phyloP scores from a whole-genome alignment of 1,284 basidiomycete species.

The Psilocybe mexicana region DNA sequence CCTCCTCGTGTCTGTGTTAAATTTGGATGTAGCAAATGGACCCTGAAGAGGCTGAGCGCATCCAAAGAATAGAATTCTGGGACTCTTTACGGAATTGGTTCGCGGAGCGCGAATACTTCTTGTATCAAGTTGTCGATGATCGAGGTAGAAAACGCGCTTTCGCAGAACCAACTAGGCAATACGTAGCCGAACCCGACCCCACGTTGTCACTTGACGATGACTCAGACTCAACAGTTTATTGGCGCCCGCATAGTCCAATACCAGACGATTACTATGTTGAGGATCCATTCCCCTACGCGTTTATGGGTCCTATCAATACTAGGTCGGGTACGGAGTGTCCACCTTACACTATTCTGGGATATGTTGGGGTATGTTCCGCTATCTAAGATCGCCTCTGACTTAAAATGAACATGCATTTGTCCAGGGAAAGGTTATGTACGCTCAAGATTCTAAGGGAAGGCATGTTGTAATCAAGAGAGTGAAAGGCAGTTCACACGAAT shows the following conservation, averaged over 20 bases:
- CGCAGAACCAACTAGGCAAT: not conserved
- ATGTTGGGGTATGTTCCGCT: not conserved
- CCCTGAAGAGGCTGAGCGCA: too few species aligned
- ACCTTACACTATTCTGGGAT: not conserved
- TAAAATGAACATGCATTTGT: not conserved
- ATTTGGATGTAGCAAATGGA: too few species aligned
- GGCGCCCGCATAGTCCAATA: too few species aligned
- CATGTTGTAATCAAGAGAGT: slow-evolving; percentile 21
- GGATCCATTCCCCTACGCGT: not conserved
- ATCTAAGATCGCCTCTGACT: too few species aligned
- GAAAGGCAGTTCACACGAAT: slow-evolving; percentile 11
- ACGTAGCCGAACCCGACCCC: not conserved
- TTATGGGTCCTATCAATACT: not conserved
- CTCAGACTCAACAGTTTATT: too few species aligned
- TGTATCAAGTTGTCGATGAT: not conserved
- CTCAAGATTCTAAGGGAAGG: slow-evolving; percentile 16
- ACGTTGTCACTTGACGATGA: not conserved
- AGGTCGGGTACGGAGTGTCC: not conserved
- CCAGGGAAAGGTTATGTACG: slow-evolving; percentile 2
- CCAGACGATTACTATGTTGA: not conserved
- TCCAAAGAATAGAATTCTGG: not conserved
- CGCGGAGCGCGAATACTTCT: not conserved
- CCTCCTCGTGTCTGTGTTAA: too few species aligned
- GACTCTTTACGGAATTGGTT: not conserved
- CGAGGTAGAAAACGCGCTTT: not conserved